Evolutionary conservation across 345 rosid species (phyloP), one percentile per base, ranked within the genome.

Genomic region (Bruguiera gymnorhiza): DNA sequence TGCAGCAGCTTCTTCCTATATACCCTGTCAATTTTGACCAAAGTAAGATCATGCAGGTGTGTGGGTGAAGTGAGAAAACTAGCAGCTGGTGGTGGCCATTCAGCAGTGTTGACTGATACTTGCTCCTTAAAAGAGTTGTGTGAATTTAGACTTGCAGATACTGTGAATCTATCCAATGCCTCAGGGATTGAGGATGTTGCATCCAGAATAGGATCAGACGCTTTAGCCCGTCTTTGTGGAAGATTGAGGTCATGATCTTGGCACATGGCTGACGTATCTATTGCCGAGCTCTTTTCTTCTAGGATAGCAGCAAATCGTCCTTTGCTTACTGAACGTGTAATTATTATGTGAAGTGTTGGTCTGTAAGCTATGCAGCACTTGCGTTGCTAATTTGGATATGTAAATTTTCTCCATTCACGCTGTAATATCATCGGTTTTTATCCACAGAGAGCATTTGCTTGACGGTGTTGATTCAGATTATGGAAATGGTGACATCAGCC

Each of bases 31-130:
- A 23, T 62, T 67, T 60, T 69, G 68, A 70, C 65, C 56, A 29
- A 67, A 62, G 66, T 56, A 19, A 34, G 2, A 16, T 59, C 13
- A 65, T 75, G 78, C 83, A 96, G 98, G 97, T 90, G 96, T 70
- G 97, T 88, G 51, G 97, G 97, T 58, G 86, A 88, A 84, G 97
- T 92, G 73, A 80, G 95, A 60, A 96, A 96, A 76, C 78, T 92
- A 71, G 98, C 98, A 39, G 99, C 95, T 70, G 99, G 98, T 39
- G 98, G 98, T 76, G 97, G 99, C 60, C 99, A 92, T 70, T 90
- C 98, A 29, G 98, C 93, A 77, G 96, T 92, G 53, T 78, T 96
- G 79, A 86, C 97, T 5, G 93, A 96, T 83, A 97, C 99, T 51
- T 96, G 90, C 73, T 96, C 97, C 61, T 83, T 90, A 75, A 96